Evolutionary conservation across 169 alveolate species (phyloP), one percentile per base, ranked within the genome.

Genomic region (Eimeria acervulina): DNA sequence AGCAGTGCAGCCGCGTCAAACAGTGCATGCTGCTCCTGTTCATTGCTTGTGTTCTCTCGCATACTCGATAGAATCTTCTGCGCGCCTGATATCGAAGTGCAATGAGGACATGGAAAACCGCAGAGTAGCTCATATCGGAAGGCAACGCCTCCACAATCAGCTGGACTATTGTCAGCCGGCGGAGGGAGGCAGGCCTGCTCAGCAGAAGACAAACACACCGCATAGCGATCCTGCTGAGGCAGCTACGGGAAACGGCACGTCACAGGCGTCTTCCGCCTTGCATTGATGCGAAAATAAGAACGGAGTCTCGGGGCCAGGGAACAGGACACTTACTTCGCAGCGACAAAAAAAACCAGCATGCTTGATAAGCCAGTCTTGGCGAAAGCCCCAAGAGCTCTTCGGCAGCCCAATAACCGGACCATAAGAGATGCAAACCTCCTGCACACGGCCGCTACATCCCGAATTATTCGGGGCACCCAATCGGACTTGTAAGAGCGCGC

Each of bases 401-500:
- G 38, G 76, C 74, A 83, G 19, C 23, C 91, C 91, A 8, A 83
- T 63, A 10, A 52, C 19, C 19, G 91, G 76, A 10, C 91, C 91
- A 31, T 83, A 83, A 33, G 91, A 83, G 52, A 83, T 83, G 55
- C 91, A 52, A 55, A 83, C 7, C 72, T 83, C 91, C 28, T 55
- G 55, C 19, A 33, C 26, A 8, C 38, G 66, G 59, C 42, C n/a
- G 38, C 19, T 76, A n/a, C 33, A 74, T 33, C 23, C 52, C 6
- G 28, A 52, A 33, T 47, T 31, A 2, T 28, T 47, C 36, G 31
- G 91, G 51, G 74, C 47, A 21, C 91, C 51, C 21, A 83, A 19
- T 51, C 91, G 91, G 91, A 83, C 47, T 23, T 83, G 91, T 21
- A 83, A 23, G 36, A 83, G 91, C 74, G 76, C 52, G n/a, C 91